Evolutionary conservation across 495 filamentous ascomycete genomes (phyloP).

Genomic region (Pseudomonodictys pantanalensis): DNA sequence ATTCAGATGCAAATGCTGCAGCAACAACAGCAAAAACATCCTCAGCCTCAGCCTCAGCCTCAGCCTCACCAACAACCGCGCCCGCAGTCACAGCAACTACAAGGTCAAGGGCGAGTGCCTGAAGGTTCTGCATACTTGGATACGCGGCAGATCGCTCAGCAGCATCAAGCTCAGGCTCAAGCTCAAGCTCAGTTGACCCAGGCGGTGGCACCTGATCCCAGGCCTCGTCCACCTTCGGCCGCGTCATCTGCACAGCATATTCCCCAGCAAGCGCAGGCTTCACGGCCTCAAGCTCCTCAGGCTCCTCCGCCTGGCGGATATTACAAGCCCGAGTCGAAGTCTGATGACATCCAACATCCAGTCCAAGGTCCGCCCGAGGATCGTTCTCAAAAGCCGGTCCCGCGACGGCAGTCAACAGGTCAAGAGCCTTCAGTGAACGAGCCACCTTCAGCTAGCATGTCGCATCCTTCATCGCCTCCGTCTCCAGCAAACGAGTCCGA

Average conservation of each 20-base stretch:
- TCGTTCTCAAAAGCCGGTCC: no score
- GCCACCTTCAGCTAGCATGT: no score
- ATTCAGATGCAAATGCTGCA: neutral
- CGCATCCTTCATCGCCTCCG: no score
- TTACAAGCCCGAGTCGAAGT: slow-evolving; percentile 20
- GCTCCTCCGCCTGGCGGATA: slow-evolving; percentile 16
- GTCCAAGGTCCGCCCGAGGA: neutral
- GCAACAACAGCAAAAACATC: neutral
- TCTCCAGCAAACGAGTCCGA: neutral
- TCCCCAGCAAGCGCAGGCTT: neutral
- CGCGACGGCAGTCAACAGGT: no score
- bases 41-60: no score
- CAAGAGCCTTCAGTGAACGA: no score
- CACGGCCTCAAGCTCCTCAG: neutral
- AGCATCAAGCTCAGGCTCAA: slow-evolving; percentile 8
- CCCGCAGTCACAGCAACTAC: neutral
- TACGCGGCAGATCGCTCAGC: slow-evolving; percentile 20
- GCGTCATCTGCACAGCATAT: slow-evolving; percentile 5
- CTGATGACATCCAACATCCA: neutral
- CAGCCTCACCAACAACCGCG: no score
- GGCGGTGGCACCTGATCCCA: neutral
- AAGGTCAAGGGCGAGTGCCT: neutral
- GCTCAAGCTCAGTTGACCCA: neutral
- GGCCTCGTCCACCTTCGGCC: neutral
- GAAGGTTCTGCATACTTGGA: slow-evolving; percentile 21